A percentile compares a stretch with the other conserved stretches of the same genome.
Evolutionary conservation across 169 alveolate species (phyloP).

Genomic region (Eimeria acervulina): DNA sequence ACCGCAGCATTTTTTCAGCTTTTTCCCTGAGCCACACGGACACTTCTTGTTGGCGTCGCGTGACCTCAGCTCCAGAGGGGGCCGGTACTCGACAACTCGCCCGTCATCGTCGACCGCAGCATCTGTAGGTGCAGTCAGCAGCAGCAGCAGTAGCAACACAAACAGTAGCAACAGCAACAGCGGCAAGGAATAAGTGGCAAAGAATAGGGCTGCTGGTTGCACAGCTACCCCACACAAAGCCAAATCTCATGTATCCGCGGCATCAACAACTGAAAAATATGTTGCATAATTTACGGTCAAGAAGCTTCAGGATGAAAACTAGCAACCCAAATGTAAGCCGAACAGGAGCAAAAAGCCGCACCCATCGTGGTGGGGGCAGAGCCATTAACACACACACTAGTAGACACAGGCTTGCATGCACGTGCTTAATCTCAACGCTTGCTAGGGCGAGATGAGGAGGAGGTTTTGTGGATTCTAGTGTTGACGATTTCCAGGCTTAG

Average conservation of each 20-base stretch:
- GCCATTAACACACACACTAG: not conserved
- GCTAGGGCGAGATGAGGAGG: too few relatives aligned
- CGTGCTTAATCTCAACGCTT: too few relatives aligned
- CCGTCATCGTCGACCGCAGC: conserved; percentile 46
- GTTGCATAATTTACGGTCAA: not conserved
- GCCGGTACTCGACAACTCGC: not conserved
- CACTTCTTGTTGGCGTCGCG: conserved; percentile 60
- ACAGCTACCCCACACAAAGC: not conserved
- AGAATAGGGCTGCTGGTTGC: not conserved
- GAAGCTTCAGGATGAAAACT: not conserved
- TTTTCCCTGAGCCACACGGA: conserved; percentile 62
- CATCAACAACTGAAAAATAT: not conserved
- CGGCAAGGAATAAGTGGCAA: not conserved
- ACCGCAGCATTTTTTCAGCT: conserved; percentile 62
- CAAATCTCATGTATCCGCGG: not conserved
- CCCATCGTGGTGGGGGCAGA: not conserved
- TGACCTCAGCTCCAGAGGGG: conserved; percentile 33
- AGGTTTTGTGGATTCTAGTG: too few relatives aligned
- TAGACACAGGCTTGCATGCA: not conserved
- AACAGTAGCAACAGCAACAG: not conserved
- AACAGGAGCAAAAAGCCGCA: not conserved
- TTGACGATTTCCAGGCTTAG: too few relatives aligned
- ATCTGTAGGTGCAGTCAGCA: not conserved
- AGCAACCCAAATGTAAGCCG: not conserved
- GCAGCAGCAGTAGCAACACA: not conserved